phyloP scores from a whole-genome alignment of 2,329 filamentous ascomycete species.

The Trematosphaeria pertusa region DNA sequence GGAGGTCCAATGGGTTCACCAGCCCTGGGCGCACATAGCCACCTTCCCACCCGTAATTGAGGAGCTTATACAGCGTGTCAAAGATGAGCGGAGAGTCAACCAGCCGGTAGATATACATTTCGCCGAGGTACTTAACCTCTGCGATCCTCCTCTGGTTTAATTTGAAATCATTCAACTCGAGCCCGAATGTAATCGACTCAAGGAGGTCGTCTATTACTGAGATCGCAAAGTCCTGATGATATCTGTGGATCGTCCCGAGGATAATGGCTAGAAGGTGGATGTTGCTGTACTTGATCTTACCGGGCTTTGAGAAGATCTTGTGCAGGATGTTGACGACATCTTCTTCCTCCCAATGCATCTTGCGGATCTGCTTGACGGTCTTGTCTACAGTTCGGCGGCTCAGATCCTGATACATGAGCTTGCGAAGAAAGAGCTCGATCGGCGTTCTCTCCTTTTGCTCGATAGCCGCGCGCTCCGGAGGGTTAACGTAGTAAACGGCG shows the following conservation, averaged over 20 bases:
- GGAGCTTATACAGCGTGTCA: slow-evolving; percentile 90
- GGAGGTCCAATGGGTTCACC: slow-evolving; percentile 79
- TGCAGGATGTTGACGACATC: slow-evolving; percentile 82
- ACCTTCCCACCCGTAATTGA: slow-evolving; percentile 86
- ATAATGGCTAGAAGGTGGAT: slow-evolving; percentile 92
- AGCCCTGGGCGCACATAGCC: slow-evolving; percentile 82
- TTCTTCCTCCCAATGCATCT: slow-evolving; percentile 95
- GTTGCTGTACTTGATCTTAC: slow-evolving; percentile 97
- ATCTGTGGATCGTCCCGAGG: slow-evolving; percentile 84
- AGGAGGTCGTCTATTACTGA: slow-evolving; percentile 90
- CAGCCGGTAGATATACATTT: slow-evolving; percentile 97
- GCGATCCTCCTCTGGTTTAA: slow-evolving; percentile 94
- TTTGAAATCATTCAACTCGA: slow-evolving; percentile 97
- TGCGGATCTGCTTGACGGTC: slow-evolving; percentile 90
- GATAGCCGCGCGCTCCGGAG: slow-evolving; percentile 89
- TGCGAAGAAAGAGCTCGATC: slow-evolving; percentile 89
- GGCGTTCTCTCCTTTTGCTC: slow-evolving; percentile 96
- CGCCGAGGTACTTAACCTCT: slow-evolving; percentile 94
- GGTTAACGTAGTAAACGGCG: slow-evolving; percentile 96
- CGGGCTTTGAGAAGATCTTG: slow-evolving; percentile 94
- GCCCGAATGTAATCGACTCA: slow-evolving; percentile 83
- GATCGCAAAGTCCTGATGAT: slow-evolving; percentile 90
- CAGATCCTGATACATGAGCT: slow-evolving; percentile 91
- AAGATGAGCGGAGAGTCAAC: slow-evolving; percentile 95
- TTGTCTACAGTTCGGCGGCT: slow-evolving; percentile 94